Evolutionary conservation across 192 early-diverging fungal species (phyloP).

Genomic region (Jimgerdemannia lactiflua): DNA sequence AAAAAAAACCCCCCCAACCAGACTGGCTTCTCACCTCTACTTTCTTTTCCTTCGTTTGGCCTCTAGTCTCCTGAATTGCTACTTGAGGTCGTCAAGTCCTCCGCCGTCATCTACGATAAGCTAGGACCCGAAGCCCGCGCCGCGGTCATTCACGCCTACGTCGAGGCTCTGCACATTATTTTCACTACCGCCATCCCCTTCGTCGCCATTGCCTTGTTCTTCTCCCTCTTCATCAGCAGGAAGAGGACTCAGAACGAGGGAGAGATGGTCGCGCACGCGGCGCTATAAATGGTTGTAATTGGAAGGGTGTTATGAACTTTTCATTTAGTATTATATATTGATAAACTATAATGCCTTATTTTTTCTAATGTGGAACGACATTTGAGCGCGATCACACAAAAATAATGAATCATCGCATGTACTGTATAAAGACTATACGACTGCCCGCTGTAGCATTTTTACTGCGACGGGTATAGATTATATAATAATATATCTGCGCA

Average conservation of each 20-base stretch:
- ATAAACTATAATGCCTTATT: too few relatives aligned
- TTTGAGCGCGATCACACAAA: too few relatives aligned
- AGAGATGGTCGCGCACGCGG: background rate
- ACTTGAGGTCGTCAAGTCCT: background rate
- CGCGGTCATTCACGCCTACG: conserved; percentile 49
- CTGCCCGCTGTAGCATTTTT: too few relatives aligned
- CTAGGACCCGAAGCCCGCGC: conserved; percentile 18
- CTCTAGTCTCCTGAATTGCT: background rate
- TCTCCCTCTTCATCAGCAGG: conserved; percentile 36
- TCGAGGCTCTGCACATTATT: conserved; percentile 47
- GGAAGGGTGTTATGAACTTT: too few relatives aligned
- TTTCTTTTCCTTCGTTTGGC: background rate
- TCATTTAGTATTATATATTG: too few relatives aligned
- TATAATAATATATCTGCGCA: too few relatives aligned
- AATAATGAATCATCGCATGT: too few relatives aligned
- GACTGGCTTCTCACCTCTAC: background rate
- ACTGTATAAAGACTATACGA: too few relatives aligned
- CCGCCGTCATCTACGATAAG: background rate
- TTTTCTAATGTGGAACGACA: too few relatives aligned
- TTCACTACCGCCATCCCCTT: conserved; percentile 55
- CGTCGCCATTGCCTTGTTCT: conserved; percentile 40
- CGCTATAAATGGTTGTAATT: too few relatives aligned
- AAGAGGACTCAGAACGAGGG: background rate
- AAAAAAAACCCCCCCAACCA: background rate
- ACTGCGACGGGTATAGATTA: too few relatives aligned